phyloP scores from a whole-genome alignment of 202 grass and related monocot species.

The Setaria viridis region DNA sequence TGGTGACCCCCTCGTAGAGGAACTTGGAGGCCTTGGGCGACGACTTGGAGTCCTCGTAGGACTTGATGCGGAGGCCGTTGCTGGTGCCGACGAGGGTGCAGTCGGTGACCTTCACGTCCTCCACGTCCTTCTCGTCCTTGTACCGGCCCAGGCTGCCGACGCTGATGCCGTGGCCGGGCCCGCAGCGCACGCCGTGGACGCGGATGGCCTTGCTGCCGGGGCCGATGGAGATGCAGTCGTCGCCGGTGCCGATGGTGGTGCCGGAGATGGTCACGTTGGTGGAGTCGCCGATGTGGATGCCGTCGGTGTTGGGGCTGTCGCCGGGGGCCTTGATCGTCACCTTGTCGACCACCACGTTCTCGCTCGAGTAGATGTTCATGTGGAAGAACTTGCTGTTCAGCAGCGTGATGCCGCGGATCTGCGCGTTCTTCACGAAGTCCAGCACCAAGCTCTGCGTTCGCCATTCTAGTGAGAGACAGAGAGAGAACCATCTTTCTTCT shows the following conservation, averaged over 20 bases:
- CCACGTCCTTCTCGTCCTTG: constrained; percentile 68
- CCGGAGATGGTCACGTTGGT: constrained; percentile 46
- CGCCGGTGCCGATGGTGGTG: constrained; percentile 61
- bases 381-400: constrained; percentile 74
- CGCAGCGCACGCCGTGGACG: constrained; percentile 38
- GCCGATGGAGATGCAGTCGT: constrained; percentile 79
- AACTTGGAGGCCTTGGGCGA: constrained; percentile 42
- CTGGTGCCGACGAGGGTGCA: constrained; percentile 50
- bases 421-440: constrained; percentile 55
- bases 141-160: constrained; percentile 68
- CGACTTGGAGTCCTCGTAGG: constrained; percentile 65
- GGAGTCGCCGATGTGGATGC: constrained; percentile 69
- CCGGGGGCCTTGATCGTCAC: constrained; percentile 54
- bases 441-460: constrained; percentile 70
- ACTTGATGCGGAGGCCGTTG: constrained; percentile 82
- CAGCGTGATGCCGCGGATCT: constrained; percentile 48
- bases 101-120: constrained; percentile 52
- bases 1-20: constrained; percentile 56
- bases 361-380: constrained; percentile 55
- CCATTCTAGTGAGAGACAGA: too few relatives aligned
- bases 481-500: too few relatives aligned
- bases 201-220: constrained; percentile 42
- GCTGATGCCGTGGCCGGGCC: constrained; percentile 74
- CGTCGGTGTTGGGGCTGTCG: constrained; percentile 73
- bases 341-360: constrained; percentile 47